Evolutionary conservation across 2,329 filamentous ascomycete species (phyloP).

Genomic region (Penicillium sp.): DNA sequence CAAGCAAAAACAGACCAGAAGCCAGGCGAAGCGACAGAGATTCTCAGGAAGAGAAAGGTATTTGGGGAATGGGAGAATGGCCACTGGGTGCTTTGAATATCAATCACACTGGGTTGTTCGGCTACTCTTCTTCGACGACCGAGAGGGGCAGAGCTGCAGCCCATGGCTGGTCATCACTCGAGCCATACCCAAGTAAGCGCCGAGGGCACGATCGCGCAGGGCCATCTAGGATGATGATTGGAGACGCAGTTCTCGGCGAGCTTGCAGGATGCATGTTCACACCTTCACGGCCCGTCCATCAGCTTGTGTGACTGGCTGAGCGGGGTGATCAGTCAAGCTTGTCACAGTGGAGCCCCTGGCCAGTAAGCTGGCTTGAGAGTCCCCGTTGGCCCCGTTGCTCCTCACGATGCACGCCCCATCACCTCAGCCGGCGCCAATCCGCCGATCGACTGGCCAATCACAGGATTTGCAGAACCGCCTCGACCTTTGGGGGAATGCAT

Average conservation of each 20-base stretch:
- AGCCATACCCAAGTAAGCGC: constrained; percentile 41
- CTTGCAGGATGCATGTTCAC: constrained; percentile 26
- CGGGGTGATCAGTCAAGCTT: constrained; percentile 36
- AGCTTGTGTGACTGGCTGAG: constrained; percentile 35
- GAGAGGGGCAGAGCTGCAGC: constrained; percentile 34
- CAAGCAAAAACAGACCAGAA: constrained; percentile 13
- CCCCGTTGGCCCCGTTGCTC: constrained; percentile 15
- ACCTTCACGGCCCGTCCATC: constrained; percentile 18
- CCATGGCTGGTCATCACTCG: constrained; percentile 31
- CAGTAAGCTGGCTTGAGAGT: constrained; percentile 27
- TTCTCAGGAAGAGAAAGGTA: constrained; percentile 31
- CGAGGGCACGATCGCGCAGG: constrained; percentile 24
- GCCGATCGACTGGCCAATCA: constrained; percentile 43
- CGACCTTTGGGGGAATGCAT: background rate
- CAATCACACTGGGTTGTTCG: constrained; percentile 32
- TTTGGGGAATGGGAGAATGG: constrained; percentile 24
- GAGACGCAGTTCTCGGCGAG: constrained; percentile 14
- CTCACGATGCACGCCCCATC: constrained; percentile 31
- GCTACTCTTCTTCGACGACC: constrained; percentile 13
- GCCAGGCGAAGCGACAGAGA: constrained; percentile 31
- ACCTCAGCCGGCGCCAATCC: constrained; percentile 39
- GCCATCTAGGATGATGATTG: constrained; percentile 26
- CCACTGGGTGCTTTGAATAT: constrained; percentile 38
- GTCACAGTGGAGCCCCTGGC: constrained; percentile 41
- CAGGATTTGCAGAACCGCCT: constrained; percentile 37